phyloP scores from a whole-genome alignment of 331 rosid species.

The Quercus phellos region DNA sequence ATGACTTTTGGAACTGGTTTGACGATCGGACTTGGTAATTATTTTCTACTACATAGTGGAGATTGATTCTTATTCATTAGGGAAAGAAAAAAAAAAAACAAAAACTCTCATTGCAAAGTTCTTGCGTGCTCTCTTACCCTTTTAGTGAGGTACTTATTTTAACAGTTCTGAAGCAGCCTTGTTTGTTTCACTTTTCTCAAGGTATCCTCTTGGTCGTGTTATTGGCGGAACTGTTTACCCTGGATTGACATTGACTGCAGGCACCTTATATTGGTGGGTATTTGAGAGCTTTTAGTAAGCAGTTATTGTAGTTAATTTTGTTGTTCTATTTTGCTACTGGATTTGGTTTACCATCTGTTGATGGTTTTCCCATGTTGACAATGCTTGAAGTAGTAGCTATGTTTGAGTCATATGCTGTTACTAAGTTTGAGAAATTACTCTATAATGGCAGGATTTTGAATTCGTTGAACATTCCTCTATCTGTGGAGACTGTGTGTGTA shows the following conservation, averaged over 20 bases:
- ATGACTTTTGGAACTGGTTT: conserved; percentile 99
- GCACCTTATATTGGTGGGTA: conserved; percentile 82
- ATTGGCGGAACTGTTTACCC: conserved; percentile 99
- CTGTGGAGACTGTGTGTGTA: conserved; percentile 97
- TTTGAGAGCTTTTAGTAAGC: conserved; percentile 10
- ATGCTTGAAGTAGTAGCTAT: conserved; percentile 9
- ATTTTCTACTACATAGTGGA: conserved; percentile 19
- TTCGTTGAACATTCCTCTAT: conserved; percentile 87
- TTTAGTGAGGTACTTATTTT: conserved; percentile 11
- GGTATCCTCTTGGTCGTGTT: conserved; percentile 99
- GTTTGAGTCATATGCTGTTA: background rate
- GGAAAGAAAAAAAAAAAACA: background rate
- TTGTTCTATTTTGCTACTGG: conserved; percentile 9
- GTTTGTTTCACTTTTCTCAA: conserved; percentile 23
- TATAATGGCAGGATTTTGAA: conserved; percentile 62
- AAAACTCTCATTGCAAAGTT: background rate
- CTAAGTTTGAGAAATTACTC: conserved; percentile 23
- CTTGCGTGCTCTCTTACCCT: background rate
- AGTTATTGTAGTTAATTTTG: background rate
- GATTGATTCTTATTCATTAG: background rate
- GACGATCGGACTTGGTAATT: conserved; percentile 98
- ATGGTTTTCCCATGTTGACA: conserved; percentile 5
- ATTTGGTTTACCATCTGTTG: background rate
- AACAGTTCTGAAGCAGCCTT: conserved; percentile 16
- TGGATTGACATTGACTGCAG: conserved; percentile 95